Evolutionary conservation across 2,329 filamentous ascomycete genomes (phyloP).

Genomic region (Hypoxylon rubiginosum): DNA sequence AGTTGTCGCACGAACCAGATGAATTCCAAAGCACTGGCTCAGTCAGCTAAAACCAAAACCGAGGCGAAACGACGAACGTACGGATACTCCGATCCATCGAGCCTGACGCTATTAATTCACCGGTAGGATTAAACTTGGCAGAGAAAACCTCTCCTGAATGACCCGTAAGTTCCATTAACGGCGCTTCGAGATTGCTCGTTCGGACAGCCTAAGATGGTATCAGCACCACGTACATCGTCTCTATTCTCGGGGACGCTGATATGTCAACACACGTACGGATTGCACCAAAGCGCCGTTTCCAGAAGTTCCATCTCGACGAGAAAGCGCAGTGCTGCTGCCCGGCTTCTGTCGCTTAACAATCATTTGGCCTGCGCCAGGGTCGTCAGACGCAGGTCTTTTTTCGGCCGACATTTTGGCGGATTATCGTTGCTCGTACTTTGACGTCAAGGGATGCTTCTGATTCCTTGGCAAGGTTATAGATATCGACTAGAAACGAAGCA

Average conservation of each 20-base stretch:
- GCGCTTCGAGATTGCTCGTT: constrained; percentile 86
- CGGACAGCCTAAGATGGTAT: constrained; percentile 72
- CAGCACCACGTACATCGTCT: constrained; percentile 1
- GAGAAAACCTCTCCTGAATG: constrained; percentile 89
- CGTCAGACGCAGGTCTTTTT: constrained; percentile 90
- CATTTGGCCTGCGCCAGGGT: constrained; percentile 82
- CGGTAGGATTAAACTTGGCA: constrained; percentile 89
- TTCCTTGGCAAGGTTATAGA: neutral
- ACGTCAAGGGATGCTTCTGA: neutral
- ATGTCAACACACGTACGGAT: constrained; percentile 57
- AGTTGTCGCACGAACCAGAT: constrained; percentile 94
- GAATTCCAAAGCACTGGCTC: constrained; percentile 88
- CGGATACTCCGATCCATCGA: constrained; percentile 94
- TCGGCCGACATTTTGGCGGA: constrained; percentile 79
- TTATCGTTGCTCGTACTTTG: neutral
- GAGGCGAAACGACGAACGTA: constrained; percentile 59
- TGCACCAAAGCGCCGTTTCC: constrained; percentile 63
- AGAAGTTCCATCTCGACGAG: constrained; percentile 63
- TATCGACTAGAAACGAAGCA: neutral
- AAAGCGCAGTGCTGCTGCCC: constrained; percentile 62
- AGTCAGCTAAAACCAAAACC: constrained; percentile 8
- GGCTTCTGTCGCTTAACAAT: constrained; percentile 91
- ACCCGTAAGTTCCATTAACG: constrained; percentile 93
- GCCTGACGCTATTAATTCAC: constrained; percentile 90
- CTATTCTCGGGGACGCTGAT: neutral